Conservation (phyloP, 495 filamentous ascomycete genomes). For the Podospora appendiculata region DNA sequence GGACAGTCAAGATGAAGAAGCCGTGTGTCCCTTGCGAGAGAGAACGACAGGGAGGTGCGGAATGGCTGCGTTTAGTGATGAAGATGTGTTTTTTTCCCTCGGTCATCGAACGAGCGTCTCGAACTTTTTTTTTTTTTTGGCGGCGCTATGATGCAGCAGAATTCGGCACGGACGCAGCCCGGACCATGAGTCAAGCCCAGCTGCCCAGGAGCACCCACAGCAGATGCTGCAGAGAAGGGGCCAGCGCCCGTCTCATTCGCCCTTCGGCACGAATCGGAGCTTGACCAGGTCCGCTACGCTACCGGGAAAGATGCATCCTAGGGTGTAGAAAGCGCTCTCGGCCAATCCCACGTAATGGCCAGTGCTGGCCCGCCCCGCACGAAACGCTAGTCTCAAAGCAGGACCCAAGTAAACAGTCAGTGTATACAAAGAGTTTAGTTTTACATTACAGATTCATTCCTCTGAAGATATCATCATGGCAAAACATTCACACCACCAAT, state of each 20-base stretch:
- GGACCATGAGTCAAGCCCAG: conserved; percentile 12
- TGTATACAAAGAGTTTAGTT: too few species aligned
- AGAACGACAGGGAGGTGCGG: conserved; percentile 1
- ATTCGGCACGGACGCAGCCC: conserved; percentile 8
- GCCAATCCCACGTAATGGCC: too few species aligned
- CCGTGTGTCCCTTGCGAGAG: not conserved
- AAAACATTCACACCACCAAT: too few species aligned
- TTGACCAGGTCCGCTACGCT: not conserved
- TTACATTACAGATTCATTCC: too few species aligned
- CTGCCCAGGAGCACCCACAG: too few species aligned
- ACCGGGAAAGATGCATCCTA: too few species aligned
- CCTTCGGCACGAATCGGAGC: not conserved
- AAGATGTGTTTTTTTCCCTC: not conserved
- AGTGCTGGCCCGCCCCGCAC: too few species aligned
- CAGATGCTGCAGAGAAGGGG: not conserved
- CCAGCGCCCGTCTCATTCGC: not conserved
- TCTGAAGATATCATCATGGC: too few species aligned
- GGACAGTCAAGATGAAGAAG: conserved; percentile 1
- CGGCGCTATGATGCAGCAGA: conserved; percentile 12
- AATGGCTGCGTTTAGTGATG: not conserved
- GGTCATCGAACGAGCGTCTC: not conserved
- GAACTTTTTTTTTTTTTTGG: conserved; percentile 7
- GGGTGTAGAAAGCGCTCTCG: too few species aligned
- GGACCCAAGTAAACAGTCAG: too few species aligned
- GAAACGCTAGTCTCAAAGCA: too few species aligned